Conservation (phyloP, 768 basidiomycete species). For the Hydnomerulius pinastri region DNA sequence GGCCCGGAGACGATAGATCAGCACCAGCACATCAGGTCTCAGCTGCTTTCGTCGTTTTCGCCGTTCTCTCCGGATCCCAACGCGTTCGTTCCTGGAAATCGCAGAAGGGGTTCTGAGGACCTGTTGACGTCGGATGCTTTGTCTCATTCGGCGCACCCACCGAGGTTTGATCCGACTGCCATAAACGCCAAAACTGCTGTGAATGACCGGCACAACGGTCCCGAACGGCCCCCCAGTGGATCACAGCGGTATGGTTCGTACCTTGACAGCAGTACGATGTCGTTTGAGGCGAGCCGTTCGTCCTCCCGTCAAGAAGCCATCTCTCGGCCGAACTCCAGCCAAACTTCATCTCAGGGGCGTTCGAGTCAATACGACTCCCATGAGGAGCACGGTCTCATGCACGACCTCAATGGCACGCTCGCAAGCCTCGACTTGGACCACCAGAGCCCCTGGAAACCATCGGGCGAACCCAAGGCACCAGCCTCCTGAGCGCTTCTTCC, state of each 20-base stretch:
- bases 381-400: constrained; percentile 54
- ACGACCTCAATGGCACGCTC: constrained; percentile 75
- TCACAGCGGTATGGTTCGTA: constrained; percentile 48
- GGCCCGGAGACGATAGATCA: constrained; percentile 17
- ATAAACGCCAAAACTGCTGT: constrained; percentile 39
- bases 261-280: constrained; percentile 42
- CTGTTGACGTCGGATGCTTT: constrained; percentile 42
- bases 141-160: constrained; percentile 50
- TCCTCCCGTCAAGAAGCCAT: constrained; percentile 49
- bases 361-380: constrained; percentile 23
- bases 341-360: constrained; percentile 30
- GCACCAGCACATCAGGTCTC: constrained; percentile 21
- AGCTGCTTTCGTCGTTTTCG: constrained; percentile 48
- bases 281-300: constrained; percentile 42
- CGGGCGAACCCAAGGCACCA: constrained; percentile 17
- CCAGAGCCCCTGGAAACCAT: constrained; percentile 35
- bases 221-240: constrained; percentile 45
- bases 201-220: constrained; percentile 42
- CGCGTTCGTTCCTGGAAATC: constrained; percentile 37
- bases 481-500: constrained; percentile 17
- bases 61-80: constrained; percentile 82
- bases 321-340: constrained; percentile 56
- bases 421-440: constrained; percentile 71
- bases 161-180: constrained; percentile 44
- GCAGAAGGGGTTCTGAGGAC: constrained; percentile 38